Base-by-base conservation (phyloP, 257 asterid species). In the Cynanchum wilfordii region DNA sequence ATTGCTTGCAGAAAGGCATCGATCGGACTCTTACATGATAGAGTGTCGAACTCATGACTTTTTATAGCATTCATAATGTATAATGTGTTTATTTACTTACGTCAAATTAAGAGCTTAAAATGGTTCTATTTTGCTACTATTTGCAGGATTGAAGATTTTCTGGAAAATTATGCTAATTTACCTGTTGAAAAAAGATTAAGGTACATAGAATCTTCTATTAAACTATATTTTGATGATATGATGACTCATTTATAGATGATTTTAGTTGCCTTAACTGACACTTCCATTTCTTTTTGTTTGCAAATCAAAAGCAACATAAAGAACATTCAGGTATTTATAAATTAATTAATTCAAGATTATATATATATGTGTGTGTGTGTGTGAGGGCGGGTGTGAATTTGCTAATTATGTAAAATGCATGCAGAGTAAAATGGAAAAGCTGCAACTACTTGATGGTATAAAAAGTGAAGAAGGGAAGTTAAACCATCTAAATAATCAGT, bases 401-500 rank as follows among this genome's bases (percentile, higher is more conserved):
- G 33, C 55, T 25, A 17, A n/a, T 25, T 17, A 1, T 69, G 40
- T 57, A 17, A 1, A 47, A 10, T 73, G 27, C 68, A 74, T 83
- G 80, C 42, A 89, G 96, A 78, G 25, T 15, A 89, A 89, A 76
- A 0, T 83, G 80, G 84, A 79, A 78, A 89, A 79, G 83, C 17
- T 86, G 56, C 51, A 70, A 73, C 78, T 79, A 10, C 80, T 88
- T 52, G 70, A 44, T 51, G 84, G 85, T 66, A 82, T 84, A 29
- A 76, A 36, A 49, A 82, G 87, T 44, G 90, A 89, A 1, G 20
- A 30, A 19, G 83, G 80, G 85, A 88, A 89, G 81, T 52, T 88
- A 1, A 83, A 75, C 3, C 77, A 22, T 72, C 90, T 89, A 11
- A 87, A 89, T 27, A 82, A 84, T 57, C 90, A 86, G 96, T 89